Evolutionary conservation across 1,284 basidiomycete genomes (phyloP), one percentile per base, ranked within the genome.

Genomic region (Exobasidium cylindrosporum): DNA sequence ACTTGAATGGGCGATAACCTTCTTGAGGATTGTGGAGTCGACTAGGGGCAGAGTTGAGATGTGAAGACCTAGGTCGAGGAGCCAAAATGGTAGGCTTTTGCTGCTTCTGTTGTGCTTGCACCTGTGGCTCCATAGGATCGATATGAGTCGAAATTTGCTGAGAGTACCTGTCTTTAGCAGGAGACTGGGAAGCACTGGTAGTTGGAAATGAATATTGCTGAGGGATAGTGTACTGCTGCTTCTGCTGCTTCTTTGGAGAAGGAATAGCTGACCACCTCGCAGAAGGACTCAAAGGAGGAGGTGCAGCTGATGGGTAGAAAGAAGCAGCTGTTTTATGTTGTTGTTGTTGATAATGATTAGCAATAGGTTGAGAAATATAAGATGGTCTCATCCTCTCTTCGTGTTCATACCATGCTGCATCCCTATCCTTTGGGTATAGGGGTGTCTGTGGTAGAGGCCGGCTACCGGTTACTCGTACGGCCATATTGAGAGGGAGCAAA

Each of bases 331-430:
- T n/a, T n/a, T n/a, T n/a, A n/a, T n/a, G n/a, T n/a, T n/a, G n/a
- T n/a, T 63, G 56, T 59, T 62, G 31, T 31, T 53, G 49, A 4
- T 57, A 31, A 6, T 28, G n/a, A 28, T 50, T 50, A 50, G n/a
- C n/a, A 50, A 62, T 58, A 17, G 67, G 67, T 50, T 54, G 64
- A 1, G 35, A 28, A 31, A 74, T 74, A 64, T 74, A 74, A 21
- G 71, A 71, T 23, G 72, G 72, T 23, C 70, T 61, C 70, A 74
- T 70, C 30, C 68, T 64, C 54, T 70, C 72, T 46, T 75, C 72
- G 55, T 72, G 65, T 53, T 74, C 73, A 61, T 74, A 74, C 73
- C 73, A 74, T n/a, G 69, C 62, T 24, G 73, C 71, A 23, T 74
- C 73, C n/a, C 53, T 23, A 30, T 55, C 53, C 17, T 40, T 40